A percentile compares a stretch with the other conserved stretches of the same genome.
Conservation (phyloP, 805 yeast species). For the Wickerhamomyces mucosus region DNA sequence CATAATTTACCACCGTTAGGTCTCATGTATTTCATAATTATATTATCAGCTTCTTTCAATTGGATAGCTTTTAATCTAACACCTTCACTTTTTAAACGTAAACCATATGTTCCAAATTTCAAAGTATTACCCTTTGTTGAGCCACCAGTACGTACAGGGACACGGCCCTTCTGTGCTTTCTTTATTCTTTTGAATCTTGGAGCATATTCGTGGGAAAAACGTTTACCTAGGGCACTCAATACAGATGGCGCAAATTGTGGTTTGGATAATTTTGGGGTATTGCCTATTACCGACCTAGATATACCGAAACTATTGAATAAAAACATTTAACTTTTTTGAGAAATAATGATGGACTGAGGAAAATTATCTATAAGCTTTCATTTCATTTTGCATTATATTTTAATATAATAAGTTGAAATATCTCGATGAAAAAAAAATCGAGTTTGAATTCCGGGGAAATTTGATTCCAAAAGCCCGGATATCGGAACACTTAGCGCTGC, state of each 20-base stretch:
- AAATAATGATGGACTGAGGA: no score
- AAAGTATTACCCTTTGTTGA: slow-evolving; percentile 81
- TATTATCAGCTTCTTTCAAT: slow-evolving; percentile 82
- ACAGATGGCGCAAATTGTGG: neutral
- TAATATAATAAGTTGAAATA: no score
- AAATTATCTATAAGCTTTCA: no score
- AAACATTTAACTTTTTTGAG: neutral
- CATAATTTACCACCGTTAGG: slow-evolving; percentile 66
- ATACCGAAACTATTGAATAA: neutral
- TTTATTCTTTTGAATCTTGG: slow-evolving; percentile 25
- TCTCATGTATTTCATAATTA: slow-evolving; percentile 75
- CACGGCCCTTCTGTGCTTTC: slow-evolving; percentile 90
- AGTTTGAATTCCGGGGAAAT: no score
- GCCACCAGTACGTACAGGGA: slow-evolving; percentile 90
- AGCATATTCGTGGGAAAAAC: slow-evolving; percentile 21
- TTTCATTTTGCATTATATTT: no score
- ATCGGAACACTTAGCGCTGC: no score
- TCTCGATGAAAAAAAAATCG: no score
- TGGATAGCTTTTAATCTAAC: slow-evolving; percentile 79
- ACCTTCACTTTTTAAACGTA: slow-evolving; percentile 86
- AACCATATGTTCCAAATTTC: slow-evolving; percentile 75
- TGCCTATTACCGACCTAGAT: neutral
- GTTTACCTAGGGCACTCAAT: slow-evolving; percentile 11
- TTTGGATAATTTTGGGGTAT: neutral
- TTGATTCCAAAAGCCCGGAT: no score